phyloP scores from a whole-genome alignment of 2,329 filamentous ascomycete species.

The Teratosphaeria viscida region DNA sequence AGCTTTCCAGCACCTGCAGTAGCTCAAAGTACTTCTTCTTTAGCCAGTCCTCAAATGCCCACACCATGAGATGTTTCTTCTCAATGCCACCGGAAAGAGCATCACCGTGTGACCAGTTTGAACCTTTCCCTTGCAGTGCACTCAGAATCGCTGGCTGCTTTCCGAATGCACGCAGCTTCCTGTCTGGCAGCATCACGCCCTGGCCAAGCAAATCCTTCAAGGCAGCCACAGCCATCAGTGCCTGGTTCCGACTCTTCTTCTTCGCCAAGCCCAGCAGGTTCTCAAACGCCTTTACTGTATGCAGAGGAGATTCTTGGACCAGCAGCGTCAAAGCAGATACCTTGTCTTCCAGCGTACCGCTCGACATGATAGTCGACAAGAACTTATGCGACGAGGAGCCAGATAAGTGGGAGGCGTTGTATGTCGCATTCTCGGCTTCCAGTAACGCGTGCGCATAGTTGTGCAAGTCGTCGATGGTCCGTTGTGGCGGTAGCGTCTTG shows the following conservation, averaged over 20 bases:
- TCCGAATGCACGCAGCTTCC: slow-evolving; percentile 69
- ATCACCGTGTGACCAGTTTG: slow-evolving; percentile 58
- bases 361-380: slow-evolving; percentile 92
- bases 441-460: slow-evolving; percentile 64
- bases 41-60: slow-evolving; percentile 91
- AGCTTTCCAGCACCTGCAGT: slow-evolving; percentile 79
- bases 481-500: slow-evolving; percentile 37
- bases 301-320: slow-evolving; percentile 89
- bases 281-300: slow-evolving; percentile 84
- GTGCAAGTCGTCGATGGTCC: slow-evolving; percentile 49
- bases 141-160: slow-evolving; percentile 67
- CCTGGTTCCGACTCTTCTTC: slow-evolving; percentile 88
- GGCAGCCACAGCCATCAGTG: slow-evolving; percentile 82
- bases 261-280: slow-evolving; percentile 71
- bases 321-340: slow-evolving; percentile 89
- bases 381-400: slow-evolving; percentile 88
- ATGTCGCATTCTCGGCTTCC: slow-evolving; percentile 66
- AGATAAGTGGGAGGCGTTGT: slow-evolving; percentile 54
- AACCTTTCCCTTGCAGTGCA: slow-evolving; percentile 53
- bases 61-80: slow-evolving; percentile 68
- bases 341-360: slow-evolving; percentile 92
- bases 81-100: slow-evolving; percentile 63
- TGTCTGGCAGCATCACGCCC: slow-evolving; percentile 75
- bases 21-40: slow-evolving; percentile 91
- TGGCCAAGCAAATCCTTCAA: slow-evolving; percentile 90